A percentile compares a stretch with the other conserved stretches of the same genome.
Evolutionary conservation across 2,329 filamentous ascomycete genomes (phyloP).

Genomic region (Diplodia seriata): DNA sequence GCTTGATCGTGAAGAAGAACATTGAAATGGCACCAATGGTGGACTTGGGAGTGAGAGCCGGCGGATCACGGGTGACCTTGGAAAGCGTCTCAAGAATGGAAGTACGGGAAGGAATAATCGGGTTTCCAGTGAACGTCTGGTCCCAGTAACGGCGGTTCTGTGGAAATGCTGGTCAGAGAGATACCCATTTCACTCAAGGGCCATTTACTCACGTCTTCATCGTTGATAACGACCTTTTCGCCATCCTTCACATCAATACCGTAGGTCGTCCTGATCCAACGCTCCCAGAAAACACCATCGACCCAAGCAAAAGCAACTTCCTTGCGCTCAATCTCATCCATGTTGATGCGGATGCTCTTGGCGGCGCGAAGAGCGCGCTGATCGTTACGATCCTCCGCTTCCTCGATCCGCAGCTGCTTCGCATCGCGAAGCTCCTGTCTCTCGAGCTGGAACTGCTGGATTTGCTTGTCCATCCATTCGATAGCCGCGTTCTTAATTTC

Average conservation of each 20-base stretch:
- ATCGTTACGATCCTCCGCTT: constrained; percentile 92
- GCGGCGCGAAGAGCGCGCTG: constrained; percentile 84
- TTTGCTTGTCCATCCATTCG: constrained; percentile 98
- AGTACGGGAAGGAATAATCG: constrained; percentile 86
- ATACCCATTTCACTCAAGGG: neutral
- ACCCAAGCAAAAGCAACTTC: constrained; percentile 97
- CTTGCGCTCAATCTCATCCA: constrained; percentile 85
- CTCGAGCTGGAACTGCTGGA: constrained; percentile 88
- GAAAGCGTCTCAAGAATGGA: constrained; percentile 87
- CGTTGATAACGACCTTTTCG: constrained; percentile 93
- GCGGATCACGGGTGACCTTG: constrained; percentile 71
- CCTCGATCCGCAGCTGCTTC: constrained; percentile 94
- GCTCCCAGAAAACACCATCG: constrained; percentile 95
- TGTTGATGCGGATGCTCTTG: constrained; percentile 89
- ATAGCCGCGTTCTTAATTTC: constrained; percentile 95
- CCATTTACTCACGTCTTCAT: constrained; percentile 80
- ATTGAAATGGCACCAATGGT: constrained; percentile 76
- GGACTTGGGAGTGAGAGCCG: constrained; percentile 76
- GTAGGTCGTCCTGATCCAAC: constrained; percentile 95
- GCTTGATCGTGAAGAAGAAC: constrained; percentile 62
- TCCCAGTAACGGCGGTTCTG: constrained; percentile 97
- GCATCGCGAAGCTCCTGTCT: constrained; percentile 90
- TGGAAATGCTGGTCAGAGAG: constrained; percentile 19
- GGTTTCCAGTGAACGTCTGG: constrained; percentile 83
- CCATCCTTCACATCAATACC: constrained; percentile 85